Conservation (phyloP, 169 alveolate genomes). For the Eimeria necatrix region DNA sequence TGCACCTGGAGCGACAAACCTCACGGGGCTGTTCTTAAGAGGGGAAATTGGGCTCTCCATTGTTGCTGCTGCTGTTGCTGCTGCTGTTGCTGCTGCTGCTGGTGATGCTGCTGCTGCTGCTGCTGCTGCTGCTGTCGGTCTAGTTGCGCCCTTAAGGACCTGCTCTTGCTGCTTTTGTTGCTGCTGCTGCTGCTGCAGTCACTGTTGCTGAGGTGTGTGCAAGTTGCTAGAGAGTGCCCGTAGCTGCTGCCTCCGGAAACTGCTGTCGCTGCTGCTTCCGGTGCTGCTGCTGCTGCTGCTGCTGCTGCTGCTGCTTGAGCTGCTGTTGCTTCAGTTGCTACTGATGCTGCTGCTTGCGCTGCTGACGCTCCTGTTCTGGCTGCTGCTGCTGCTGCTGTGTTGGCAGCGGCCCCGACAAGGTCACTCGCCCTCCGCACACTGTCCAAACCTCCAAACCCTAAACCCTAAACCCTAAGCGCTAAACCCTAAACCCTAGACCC, state of each 20-base stretch:
- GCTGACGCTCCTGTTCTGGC: not conserved
- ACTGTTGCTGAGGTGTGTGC: not conserved
- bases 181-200: not conserved
- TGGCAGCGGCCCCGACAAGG: not conserved
- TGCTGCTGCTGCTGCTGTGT: not conserved
- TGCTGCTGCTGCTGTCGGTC: not conserved
- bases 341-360: not conserved
- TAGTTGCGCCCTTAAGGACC: not conserved
- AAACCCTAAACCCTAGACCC: not conserved
- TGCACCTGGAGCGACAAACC: not conserved
- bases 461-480: conserved; percentile 34
- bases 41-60: not conserved
- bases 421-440: not conserved
- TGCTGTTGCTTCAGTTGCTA: not conserved
- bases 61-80: conserved; percentile 25
- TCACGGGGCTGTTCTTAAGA: not conserved
- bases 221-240: not conserved
- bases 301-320: not conserved
- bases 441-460: conserved; percentile 23
- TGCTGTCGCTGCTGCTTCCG: not conserved
- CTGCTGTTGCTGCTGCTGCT: conserved; percentile 30
- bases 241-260: conserved; percentile 6
- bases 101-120: conserved; percentile 6
- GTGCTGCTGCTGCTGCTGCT: conserved; percentile 6
- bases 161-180: not conserved